Conservation (phyloP, 2,329 filamentous ascomycete species). For the Drechslerella stenobrocha region DNA sequence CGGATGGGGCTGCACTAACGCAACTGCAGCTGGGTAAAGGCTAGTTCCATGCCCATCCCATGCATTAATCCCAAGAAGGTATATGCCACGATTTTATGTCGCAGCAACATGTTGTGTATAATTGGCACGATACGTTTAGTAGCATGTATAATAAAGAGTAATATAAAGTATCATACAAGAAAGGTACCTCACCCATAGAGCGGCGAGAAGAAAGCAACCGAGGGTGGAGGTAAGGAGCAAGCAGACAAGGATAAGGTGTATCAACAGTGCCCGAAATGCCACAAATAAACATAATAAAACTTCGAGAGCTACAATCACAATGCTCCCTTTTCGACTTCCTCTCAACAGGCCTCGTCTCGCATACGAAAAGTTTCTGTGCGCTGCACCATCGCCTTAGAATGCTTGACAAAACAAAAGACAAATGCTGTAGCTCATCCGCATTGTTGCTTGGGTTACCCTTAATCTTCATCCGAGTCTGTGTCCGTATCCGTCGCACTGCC, state of each 20-base stretch:
- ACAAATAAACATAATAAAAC: neutral
- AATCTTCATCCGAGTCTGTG: constrained; percentile 63
- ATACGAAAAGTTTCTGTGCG: neutral
- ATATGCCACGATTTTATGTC: no score
- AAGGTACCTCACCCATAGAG: constrained; percentile 18
- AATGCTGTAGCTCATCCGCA: neutral
- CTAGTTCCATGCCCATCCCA: no score
- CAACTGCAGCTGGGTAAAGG: no score
- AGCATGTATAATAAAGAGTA: constrained; percentile 16
- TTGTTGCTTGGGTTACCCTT: constrained; percentile 29
- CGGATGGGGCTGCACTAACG: no score
- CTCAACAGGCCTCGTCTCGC: constrained; percentile 44
- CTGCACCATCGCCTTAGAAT: neutral
- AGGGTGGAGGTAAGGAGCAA: constrained; percentile 6
- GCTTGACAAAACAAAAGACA: neutral
- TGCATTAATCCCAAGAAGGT: no score
- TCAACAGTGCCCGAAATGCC: neutral
- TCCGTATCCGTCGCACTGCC: constrained; percentile 66
- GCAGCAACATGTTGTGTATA: no score
- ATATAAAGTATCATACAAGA: constrained; percentile 48
- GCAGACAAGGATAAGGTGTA: constrained; percentile 6
- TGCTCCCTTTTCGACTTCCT: constrained; percentile 1
- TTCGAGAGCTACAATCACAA: neutral
- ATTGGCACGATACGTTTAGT: neutral
- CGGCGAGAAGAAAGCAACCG: constrained; percentile 2